Base-by-base conservation (phyloP, 169 alveolate species). In the Plasmodium gallinaceum region DNA sequence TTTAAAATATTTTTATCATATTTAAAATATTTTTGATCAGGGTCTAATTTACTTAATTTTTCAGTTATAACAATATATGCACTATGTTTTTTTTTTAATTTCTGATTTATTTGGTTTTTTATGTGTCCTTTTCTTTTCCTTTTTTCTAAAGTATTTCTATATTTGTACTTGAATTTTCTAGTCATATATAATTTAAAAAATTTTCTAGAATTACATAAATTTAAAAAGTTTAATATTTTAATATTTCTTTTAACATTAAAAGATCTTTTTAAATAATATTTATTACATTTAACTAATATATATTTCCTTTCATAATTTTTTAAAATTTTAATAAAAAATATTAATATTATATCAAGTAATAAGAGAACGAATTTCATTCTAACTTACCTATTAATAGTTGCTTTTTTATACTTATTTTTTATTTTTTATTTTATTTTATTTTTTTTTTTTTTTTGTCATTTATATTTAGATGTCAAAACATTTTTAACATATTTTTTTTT, bases 1-100 rank as follows among this genome's bases (percentile, higher is more conserved):
- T 83, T 83, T 83, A 83, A 68, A 20, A 83, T 83, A 83, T 83
- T 83, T 83, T 83, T 83, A 39, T 83, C 91, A 60, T 83, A 83
- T 72, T 83, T 83, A 83, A 83, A 83, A 68, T 83, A 83, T 42
- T 68, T 45, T 48, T 83, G 91, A 22, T 83, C 72, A 16, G 91
- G 91, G 37, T 83, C 91, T 52, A 83, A 68, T 83, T 83, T 83
- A 24, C 91, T 66, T 83, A 83, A 68, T 61, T 83, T 83, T 68
- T 83, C 91, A 54, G 91, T 83, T 83, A 83, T 83, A 22, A 68
- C 71, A 32, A 83, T 83, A 62, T 83, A 83, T 7, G 91, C 91
- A 83, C 91, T 83, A 83, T 83, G 12, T 68, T 83, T 83, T 66
- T 83, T 83, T 83, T 83, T 83, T 68, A 83, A 83, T 42, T 83